Evolutionary conservation across 306 rosid species (phyloP), one percentile per base, ranked within the genome.

Genomic region (Lotus japonicus): DNA sequence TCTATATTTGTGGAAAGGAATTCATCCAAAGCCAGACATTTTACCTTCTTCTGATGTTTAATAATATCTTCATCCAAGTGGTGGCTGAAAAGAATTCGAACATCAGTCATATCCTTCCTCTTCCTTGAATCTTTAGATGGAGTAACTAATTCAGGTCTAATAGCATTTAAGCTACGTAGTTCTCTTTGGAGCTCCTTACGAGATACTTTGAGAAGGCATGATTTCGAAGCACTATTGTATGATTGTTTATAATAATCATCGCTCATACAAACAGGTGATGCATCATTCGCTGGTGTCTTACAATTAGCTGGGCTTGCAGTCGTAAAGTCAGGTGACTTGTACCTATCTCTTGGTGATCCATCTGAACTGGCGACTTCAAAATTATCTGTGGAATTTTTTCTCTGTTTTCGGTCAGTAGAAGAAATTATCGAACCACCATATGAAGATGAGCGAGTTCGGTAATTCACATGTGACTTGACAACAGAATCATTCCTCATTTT

Each of bases 21-120:
- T 43, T 55, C 39, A 31, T 13, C 28, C 23, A 39, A 82, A 46
- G 33, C 54, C 23, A 77, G 35, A 53, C 41, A 18, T 26, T n/a
- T n/a, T 81, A 95, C 99, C 97, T 88, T 95, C 81, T 90, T 88
- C 79, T 95, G 99, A 75, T 74, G 89, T 83, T 84, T 95, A 71
- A 88, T 65, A 70, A 88, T 75, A 76, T 83, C 84, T 21, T 85
- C 87, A 64, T 85, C 89, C 77, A 95, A 66, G 87, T 88, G 99
- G 11, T 77, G 83, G 74, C 97, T 95, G 79, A 85, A 95, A 80
- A 95, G 82, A 71, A 95, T 75, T 76, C 84, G 87, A 72, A 90
- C 88, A 54, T 79, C 84, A 23, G 70, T 83, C 74, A 87, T 84
- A 59, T 90, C 99, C 80, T 85, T 90, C 86, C 95, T 84, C 83